Base-by-base conservation (phyloP, 2,329 filamentous ascomycete genomes). In the Esteya vermicola region DNA sequence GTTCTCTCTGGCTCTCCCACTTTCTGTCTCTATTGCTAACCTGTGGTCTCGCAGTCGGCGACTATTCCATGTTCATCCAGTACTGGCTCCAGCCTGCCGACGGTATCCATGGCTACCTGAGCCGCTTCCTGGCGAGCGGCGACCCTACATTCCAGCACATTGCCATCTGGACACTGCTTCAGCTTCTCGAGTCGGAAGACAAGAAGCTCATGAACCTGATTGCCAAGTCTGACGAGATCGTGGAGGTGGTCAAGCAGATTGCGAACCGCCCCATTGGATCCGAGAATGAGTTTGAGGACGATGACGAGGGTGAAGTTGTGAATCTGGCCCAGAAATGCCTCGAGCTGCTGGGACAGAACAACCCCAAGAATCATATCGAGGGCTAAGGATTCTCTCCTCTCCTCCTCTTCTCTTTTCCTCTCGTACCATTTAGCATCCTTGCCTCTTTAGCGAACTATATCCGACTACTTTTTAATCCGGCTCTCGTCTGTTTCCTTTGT, bases 101-200 rank as follows among this genome's bases (percentile, higher is more conserved):
- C 34, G 91, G 91, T 34, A 94, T 98, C 45, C 88, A 95, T 55
- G 91, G 91, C 40, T 98, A 98, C 55, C 71, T 98, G 27, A 83
- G 79, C 51, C 79, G 89, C 40, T 98, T 98, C 68, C 70, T 98
- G 16, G 84, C 83, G 33, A 95, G 86, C 47, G 89, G 88, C 31
- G 91, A 98, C 55, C 79, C 91, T 1, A 98, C 91, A 0, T 98
- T 98, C 68, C 91, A 98, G 61, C 91, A 98, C 57, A 98, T 98
- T 54, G 91, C 91, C 38, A 94, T 96, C 47, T 98, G 91, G 91
- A 98, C 91, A 2, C 64, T 98, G 36, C 72, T 98, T 4, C 91
- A 98, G 56, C 72, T 98, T 5, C 78, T 98, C 38, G 91, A 98
- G 61, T 95, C 89, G 0, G 88, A 93, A 57, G 89, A 98, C 56